Base-by-base conservation (phyloP, 1,284 basidiomycete species). In the Retiboletus flavoniger region DNA sequence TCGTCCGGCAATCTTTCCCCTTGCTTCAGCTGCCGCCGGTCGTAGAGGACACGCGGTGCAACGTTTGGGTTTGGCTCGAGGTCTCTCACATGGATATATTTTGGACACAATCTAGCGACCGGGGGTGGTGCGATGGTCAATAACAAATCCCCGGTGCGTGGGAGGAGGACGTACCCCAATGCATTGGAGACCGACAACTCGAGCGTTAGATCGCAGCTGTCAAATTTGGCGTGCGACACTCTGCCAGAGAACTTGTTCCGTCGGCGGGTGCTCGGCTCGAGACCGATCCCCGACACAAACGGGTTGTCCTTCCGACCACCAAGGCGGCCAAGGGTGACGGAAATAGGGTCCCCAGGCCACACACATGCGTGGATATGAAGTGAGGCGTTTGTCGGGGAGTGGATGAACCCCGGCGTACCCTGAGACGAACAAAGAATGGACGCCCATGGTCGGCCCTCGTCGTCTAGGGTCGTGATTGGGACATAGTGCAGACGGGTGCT, bases 161-260 rank as follows among this genome's bases (percentile, higher is more conserved):
- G 17, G 11, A 51, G 2, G 32, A 24, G 4, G 17, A 53, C 44
- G 47, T 58, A 84, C 83, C 82, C 84, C 36, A 84, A 65, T 11
- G 84, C 78, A 62, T 86, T 73, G 52, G 81, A 76, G 7, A 87
- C 78, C 0, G 70, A n/a, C 78, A 60, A 28, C 67, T 57, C n/a
- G 77, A 58, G 5, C 58, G 58, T 43, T 35, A 62, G 38, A 32
- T 66, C 44, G 8, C n/a, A n/a, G 1, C 40, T 63, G 40, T 44
- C 34, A 41, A 57, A 55, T 9, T 68, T 59, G 7, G 76, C 54
- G 17, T 66, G 69, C 2, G 61, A 63, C 19, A 81, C 68, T 32
- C 62, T 60, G 0, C 84, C 84, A 1, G 82, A 81, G 57, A 86
- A 79, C 64, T 85, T 86, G 60, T 85, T 85, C 55, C 84, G 72